Evolutionary conservation across 2,329 filamentous ascomycete genomes (phyloP).

Genomic region (Onygenales sp.): DNA sequence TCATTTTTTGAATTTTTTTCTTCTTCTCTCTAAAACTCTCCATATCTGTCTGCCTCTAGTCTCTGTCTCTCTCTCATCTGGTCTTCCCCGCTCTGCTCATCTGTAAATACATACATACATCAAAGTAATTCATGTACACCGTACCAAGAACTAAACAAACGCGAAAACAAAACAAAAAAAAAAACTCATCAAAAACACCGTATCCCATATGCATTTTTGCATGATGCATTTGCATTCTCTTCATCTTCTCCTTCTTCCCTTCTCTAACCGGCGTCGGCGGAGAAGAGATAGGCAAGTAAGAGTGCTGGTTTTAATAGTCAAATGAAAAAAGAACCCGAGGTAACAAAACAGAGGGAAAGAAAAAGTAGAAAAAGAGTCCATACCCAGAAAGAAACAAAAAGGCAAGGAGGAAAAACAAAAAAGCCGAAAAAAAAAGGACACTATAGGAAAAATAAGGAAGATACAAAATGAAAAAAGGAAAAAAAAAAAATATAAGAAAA

Average conservation of each 20-base stretch:
- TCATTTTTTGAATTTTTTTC: no score
- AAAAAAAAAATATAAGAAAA: not conserved
- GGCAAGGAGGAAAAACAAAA: not conserved
- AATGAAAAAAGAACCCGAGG: not conserved
- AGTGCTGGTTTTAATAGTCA: no score
- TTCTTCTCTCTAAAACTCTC: no score
- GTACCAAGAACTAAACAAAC: not conserved
- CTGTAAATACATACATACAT: not conserved
- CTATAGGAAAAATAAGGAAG: conserved; percentile 3
- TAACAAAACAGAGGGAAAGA: not conserved
- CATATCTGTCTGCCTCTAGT: no score
- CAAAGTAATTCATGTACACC: not conserved
- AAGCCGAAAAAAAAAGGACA: not conserved
- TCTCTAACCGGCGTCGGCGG: not conserved
- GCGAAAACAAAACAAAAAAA: conserved; percentile 5
- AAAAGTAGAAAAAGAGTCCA: not conserved
- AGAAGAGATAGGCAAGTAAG: not conserved
- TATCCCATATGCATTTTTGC: conserved; percentile 16
- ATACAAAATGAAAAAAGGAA: not conserved
- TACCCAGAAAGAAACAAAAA: not conserved
- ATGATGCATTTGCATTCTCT: not conserved
- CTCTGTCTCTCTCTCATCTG: not conserved
- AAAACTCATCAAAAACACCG: not conserved
- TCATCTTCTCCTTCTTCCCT: not conserved
- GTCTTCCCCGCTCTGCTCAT: not conserved